Percentiles rank a stretch among this genome's conserved stretches.
phyloP scores from a whole-genome alignment of 202 grass and related monocot species.

The Setaria italica region DNA sequence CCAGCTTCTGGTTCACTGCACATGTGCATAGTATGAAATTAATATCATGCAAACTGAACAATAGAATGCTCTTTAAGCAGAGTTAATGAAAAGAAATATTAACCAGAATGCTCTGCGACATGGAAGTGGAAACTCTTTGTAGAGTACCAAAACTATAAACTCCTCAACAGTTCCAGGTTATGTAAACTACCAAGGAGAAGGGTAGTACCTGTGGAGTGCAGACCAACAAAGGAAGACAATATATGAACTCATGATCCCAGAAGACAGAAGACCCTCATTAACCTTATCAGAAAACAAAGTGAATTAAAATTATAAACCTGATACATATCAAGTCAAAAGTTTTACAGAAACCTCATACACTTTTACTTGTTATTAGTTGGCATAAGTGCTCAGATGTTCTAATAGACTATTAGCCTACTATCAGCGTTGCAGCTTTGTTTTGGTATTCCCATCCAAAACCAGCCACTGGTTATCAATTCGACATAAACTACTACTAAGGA shows the following conservation, averaged over 20 bases:
- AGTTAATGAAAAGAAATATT: background rate
- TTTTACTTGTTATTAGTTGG: background rate
- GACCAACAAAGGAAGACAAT: constrained; percentile 96
- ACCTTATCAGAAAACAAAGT: constrained; percentile 53
- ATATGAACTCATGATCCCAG: constrained; percentile 86
- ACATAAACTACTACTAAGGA: background rate
- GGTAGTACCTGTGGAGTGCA: constrained; percentile 79
- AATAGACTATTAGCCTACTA: constrained; percentile 12
- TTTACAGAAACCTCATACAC: background rate
- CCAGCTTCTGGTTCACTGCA: constrained; percentile 65
- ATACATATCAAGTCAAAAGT: background rate
- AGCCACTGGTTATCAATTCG: background rate
- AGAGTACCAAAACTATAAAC: background rate
- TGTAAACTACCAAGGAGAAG: background rate
- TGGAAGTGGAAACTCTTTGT: background rate
- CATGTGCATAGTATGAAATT: constrained; percentile 29
- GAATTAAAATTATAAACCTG: constrained; percentile 7
- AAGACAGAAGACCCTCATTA: constrained; percentile 88
- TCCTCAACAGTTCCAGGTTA: background rate
- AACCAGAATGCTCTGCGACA: background rate
- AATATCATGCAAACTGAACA: constrained; percentile 19
- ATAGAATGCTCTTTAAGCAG: background rate
- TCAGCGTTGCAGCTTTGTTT: background rate
- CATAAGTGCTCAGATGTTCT: background rate
- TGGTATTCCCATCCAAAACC: background rate